Conservation (phyloP, 1,284 basidiomycete genomes). For the Sphaerobolus stellatus region DNA sequence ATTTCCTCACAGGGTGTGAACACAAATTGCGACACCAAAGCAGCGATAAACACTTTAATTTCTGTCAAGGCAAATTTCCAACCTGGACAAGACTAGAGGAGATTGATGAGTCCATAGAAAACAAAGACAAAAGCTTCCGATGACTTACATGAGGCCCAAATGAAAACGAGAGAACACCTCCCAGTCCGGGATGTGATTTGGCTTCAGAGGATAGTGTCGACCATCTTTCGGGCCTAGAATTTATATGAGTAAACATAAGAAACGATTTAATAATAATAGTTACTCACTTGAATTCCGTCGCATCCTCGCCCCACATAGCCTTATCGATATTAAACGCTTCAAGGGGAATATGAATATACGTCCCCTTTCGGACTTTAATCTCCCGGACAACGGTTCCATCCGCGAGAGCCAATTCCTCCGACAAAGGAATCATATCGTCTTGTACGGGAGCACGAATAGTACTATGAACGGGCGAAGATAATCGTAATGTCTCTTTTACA, state of each 20-base stretch:
- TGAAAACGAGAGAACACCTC: slow-evolving; percentile 71
- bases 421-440: slow-evolving; percentile 53
- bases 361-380: slow-evolving; percentile 63
- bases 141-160: slow-evolving; percentile 69
- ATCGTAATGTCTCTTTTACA: slow-evolving; percentile 50
- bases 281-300: slow-evolving; percentile 74
- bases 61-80: slow-evolving; percentile 9
- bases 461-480: slow-evolving; percentile 52
- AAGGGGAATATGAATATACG: slow-evolving; percentile 70
- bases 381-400: slow-evolving; percentile 40
- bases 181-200: slow-evolving; percentile 58
- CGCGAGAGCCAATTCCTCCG: slow-evolving; percentile 44
- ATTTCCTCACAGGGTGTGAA: slow-evolving; percentile 6
- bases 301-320: slow-evolving; percentile 71
- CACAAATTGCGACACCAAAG: slow-evolving; percentile 3
- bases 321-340: slow-evolving; percentile 78
- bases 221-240: slow-evolving; percentile 72
- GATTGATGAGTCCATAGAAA: no score
- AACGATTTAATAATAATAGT: no score
- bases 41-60: slow-evolving; percentile 6
- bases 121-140: no score
- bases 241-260: slow-evolving; percentile 12
- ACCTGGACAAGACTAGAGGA: slow-evolving; percentile 1
- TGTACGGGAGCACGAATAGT: slow-evolving; percentile 51
- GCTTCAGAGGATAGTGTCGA: slow-evolving; percentile 66